A percentile compares a stretch with the other conserved stretches of the same genome.
Evolutionary conservation across 2,329 filamentous ascomycete species (phyloP).

Genomic region (Paramyrothecium roridum): DNA sequence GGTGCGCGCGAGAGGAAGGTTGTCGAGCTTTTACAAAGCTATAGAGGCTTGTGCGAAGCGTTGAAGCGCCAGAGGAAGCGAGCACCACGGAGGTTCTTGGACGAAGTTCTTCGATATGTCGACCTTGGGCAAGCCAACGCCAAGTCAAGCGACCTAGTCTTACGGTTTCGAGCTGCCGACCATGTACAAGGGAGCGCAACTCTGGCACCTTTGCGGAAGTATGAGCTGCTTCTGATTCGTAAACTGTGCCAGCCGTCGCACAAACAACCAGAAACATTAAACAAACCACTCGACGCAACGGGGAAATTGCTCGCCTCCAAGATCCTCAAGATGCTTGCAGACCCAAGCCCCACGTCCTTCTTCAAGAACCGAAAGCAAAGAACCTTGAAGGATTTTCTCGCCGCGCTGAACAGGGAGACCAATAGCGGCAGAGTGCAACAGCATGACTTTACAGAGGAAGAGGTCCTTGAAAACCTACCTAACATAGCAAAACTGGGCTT

Average conservation of each 20-base stretch:
- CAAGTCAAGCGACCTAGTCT: not conserved
- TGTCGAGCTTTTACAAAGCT: constrained; percentile 8
- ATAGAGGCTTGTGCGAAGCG: constrained; percentile 9
- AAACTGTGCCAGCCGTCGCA: constrained; percentile 13
- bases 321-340: constrained; percentile 16
- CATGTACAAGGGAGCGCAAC: constrained; percentile 1
- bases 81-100: constrained; percentile 14
- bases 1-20: constrained; percentile 10
- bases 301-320: constrained; percentile 16
- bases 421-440: constrained; percentile 14
- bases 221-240: not conserved
- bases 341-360: constrained; percentile 8
- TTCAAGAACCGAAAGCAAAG: constrained; percentile 11
- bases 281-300: constrained; percentile 1
- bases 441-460: constrained; percentile 16
- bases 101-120: constrained; percentile 5
- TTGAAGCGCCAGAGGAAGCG: constrained; percentile 10
- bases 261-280: constrained; percentile 1
- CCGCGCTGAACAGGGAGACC: constrained; percentile 15
- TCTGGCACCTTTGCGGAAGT: not conserved
- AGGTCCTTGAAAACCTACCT: constrained; percentile 9
- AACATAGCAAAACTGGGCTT: constrained; percentile 4
- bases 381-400: constrained; percentile 16
- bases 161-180: constrained; percentile 8
- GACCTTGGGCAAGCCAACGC: constrained; percentile 6